A percentile compares a stretch with the other conserved stretches of the same genome.
phyloP scores from a whole-genome alignment of 345 rosid species.

The Gossypium anomalum region DNA sequence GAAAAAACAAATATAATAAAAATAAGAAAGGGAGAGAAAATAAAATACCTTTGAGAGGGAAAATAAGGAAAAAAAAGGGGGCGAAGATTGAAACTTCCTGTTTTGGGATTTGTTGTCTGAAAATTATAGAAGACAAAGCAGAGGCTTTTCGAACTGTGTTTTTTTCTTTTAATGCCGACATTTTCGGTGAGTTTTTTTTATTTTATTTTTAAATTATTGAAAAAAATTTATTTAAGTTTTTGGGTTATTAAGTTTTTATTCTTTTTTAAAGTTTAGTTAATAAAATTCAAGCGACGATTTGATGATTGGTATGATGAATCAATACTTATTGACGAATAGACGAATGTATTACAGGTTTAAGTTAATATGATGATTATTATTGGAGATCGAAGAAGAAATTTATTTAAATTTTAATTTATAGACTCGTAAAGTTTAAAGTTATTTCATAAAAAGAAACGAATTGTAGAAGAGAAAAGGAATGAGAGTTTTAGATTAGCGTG shows the following conservation, averaged over 20 bases:
- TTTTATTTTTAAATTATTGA: background rate
- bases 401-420: no score
- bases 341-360: accelerated
- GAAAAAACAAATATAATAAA: background rate
- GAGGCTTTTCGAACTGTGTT: background rate
- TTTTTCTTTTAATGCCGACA: no score
- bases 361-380: no score
- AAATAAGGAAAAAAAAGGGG: background rate
- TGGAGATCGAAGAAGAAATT: no score
- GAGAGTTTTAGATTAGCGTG: accelerated
- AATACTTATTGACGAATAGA: accelerated
- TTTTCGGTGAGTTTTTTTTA: no score
- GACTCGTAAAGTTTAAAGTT: no score
- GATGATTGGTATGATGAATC: accelerated
- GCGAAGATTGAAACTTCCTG: background rate
- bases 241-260: no score
- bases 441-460: accelerated
- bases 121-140: background rate
- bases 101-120: background rate
- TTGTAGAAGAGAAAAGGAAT: no score
- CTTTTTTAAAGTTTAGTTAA: no score
- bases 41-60: background rate
- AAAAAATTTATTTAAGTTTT: no score
- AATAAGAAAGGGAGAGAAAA: background rate
- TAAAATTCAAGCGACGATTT: accelerated